These are phyloP conservation scores for Hippophae rhamnoides DNA, from an alignment of 306 rosid genomes.

Conservation along the genomic window DNA sequence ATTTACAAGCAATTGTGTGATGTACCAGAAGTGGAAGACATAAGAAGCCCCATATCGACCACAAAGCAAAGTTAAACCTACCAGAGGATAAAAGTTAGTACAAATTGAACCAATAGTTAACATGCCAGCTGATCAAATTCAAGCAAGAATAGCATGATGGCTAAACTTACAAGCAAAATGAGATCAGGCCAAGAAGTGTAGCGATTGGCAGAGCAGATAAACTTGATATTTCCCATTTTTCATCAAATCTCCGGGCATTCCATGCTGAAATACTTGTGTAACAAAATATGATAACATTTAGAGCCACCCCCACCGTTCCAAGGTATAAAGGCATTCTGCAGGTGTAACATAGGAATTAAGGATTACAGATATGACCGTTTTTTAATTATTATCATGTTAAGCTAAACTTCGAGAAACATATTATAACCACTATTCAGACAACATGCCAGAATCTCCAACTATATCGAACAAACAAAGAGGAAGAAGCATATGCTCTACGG, in stretches of 20 bases:
- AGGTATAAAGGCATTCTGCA: constrained; percentile 88
- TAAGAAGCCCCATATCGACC: constrained; percentile 96
- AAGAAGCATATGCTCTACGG: background rate
- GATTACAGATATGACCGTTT: background rate
- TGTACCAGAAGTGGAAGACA: constrained; percentile 93
- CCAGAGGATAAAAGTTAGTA: constrained; percentile 15
- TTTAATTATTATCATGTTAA: background rate
- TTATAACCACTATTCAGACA: no score
- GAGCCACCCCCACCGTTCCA: constrained; percentile 70
- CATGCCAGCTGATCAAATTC: constrained; percentile 10
- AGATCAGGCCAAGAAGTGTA: constrained; percentile 60
- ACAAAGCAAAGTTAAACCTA: constrained; percentile 81
- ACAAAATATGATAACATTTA: constrained; percentile 60
- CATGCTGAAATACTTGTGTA: constrained; percentile 72
- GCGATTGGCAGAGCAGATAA: constrained; percentile 68
- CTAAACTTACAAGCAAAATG: constrained; percentile 80
- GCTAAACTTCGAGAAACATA: background rate
- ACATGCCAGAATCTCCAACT: background rate
- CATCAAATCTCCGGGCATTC: constrained; percentile 72
- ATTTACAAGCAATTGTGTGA: background rate
- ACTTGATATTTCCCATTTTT: constrained; percentile 77
- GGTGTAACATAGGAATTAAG: constrained; percentile 22
- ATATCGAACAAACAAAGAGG: background rate
- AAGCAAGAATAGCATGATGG: constrained; percentile 4
- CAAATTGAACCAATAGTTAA: constrained; percentile 14